These are phyloP conservation scores for Lipomyces yarrowii DNA, from an alignment of 1,139 yeast species.

Conservation along the genomic window DNA sequence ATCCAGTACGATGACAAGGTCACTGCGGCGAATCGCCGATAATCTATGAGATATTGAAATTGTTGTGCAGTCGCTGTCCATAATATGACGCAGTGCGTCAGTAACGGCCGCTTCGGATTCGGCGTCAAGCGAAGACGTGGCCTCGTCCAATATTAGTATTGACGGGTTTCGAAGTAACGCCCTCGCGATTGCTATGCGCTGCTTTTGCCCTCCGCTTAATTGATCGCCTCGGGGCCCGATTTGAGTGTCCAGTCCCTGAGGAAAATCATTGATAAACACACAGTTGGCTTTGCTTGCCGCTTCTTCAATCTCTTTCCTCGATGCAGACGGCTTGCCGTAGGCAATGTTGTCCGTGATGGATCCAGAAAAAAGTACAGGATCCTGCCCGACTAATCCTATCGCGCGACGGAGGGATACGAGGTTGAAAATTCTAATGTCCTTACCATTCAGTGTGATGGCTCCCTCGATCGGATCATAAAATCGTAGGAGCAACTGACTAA, in stretches of 20 bases:
- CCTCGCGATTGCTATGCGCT: constrained; percentile 79
- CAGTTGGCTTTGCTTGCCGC: constrained; percentile 83
- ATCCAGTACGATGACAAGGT: constrained; percentile 77
- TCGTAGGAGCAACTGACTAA: constrained; percentile 66
- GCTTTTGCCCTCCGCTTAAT: constrained; percentile 86
- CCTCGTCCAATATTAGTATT: constrained; percentile 69
- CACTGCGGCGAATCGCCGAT: constrained; percentile 83
- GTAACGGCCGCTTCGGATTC: constrained; percentile 82
- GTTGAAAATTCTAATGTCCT: constrained; percentile 66
- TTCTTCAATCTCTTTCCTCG: constrained; percentile 62
- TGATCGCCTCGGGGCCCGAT: constrained; percentile 88
- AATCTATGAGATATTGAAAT: constrained; percentile 90
- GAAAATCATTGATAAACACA: constrained; percentile 64
- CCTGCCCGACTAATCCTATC: constrained; percentile 90
- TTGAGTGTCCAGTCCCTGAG: constrained; percentile 76
- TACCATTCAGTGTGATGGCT: constrained; percentile 64
- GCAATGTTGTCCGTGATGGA: constrained; percentile 80
- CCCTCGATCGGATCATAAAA: constrained; percentile 81
- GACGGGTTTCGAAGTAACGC: constrained; percentile 74
- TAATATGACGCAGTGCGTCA: constrained; percentile 63
- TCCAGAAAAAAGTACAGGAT: constrained; percentile 86
- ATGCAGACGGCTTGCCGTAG: constrained; percentile 62
- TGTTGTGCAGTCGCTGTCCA: constrained; percentile 58
- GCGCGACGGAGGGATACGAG: constrained; percentile 71
- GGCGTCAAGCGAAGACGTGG: constrained; percentile 56